Conservation (phyloP, 108 stramenopile species). For the Skeletonema grethae region DNA sequence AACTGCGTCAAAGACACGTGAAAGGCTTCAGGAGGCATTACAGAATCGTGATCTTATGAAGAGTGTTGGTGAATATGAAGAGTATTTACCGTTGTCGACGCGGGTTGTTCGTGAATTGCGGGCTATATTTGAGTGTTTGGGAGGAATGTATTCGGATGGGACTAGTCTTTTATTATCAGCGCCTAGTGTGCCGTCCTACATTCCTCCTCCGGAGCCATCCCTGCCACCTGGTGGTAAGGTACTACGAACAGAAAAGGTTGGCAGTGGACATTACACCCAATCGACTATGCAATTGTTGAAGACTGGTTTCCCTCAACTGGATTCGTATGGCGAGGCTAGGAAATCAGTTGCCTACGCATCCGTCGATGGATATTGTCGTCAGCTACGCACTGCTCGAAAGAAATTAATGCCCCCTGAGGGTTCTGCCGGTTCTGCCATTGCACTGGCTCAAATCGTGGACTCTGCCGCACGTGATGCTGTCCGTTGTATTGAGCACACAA, state of each 20-base stretch:
- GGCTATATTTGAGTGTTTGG: conserved; percentile 83
- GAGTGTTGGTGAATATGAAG: conserved; percentile 86
- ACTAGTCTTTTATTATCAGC: conserved; percentile 32
- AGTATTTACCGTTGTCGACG: conserved; percentile 80
- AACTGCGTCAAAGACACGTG: conserved; percentile 70
- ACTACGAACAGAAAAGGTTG: conserved; percentile 83
- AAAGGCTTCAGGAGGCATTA: conserved; percentile 71
- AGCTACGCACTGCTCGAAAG: conserved; percentile 70
- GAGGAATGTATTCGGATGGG: conserved; percentile 58
- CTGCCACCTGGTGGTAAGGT: conserved; percentile 64
- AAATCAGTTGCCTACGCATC: conserved; percentile 63
- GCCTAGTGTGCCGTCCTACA: not conserved
- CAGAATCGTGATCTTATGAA: conserved; percentile 87
- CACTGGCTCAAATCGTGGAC: conserved; percentile 56
- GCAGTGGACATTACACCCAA: conserved; percentile 70
- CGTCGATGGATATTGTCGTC: conserved; percentile 74
- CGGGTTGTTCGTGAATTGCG: conserved; percentile 79
- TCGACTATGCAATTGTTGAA: conserved; percentile 51
- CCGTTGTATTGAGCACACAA: conserved; percentile 85
- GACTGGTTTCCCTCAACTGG: conserved; percentile 81
- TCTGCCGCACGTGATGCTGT: conserved; percentile 81
- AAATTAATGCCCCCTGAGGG: conserved; percentile 31
- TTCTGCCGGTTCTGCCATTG: conserved; percentile 11
- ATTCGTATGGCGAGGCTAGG: conserved; percentile 85
- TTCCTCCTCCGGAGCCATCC: conserved; percentile 50